Percentiles rank a stretch among this genome's conserved stretches.
phyloP scores from a whole-genome alignment of 352 stramenopile genomes.

The Phytophthora pisi region DNA sequence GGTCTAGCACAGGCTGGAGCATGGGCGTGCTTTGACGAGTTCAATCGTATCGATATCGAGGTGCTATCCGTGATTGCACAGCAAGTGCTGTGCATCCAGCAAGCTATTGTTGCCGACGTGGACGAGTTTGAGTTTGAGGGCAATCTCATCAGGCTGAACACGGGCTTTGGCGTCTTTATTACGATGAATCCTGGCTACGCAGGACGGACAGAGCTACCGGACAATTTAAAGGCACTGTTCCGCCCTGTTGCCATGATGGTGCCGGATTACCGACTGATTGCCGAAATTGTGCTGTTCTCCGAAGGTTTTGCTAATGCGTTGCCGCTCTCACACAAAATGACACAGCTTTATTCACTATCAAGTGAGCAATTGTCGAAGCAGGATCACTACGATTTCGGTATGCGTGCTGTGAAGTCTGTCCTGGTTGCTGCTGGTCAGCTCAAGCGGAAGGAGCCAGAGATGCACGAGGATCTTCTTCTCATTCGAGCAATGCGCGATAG shows the following conservation, averaged over 20 bases:
- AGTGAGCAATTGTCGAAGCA: slow-evolving; percentile 95
- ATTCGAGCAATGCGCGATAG: slow-evolving; percentile 97
- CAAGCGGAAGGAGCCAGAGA: slow-evolving; percentile 94
- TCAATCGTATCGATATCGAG: slow-evolving; percentile 97
- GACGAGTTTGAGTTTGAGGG: slow-evolving; percentile 95
- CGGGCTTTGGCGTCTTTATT: slow-evolving; percentile 94
- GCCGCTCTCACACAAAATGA: slow-evolving; percentile 94
- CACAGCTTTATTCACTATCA: slow-evolving; percentile 92
- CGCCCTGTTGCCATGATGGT: slow-evolving; percentile 96
- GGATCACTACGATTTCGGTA: slow-evolving; percentile 95
- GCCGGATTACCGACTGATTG: slow-evolving; percentile 93
- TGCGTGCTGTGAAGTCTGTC: slow-evolving; percentile 94
- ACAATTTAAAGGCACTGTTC: slow-evolving; percentile 95
- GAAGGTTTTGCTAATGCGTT: slow-evolving; percentile 94
- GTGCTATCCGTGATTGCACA: slow-evolving; percentile 96
- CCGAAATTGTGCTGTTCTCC: slow-evolving; percentile 95
- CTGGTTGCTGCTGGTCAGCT: slow-evolving; percentile 94
- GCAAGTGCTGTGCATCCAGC: slow-evolving; percentile 95
- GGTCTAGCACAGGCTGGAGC: slow-evolving; percentile 92
- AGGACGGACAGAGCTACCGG: slow-evolving; percentile 91
- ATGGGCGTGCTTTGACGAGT: slow-evolving; percentile 97
- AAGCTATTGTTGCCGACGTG: slow-evolving; percentile 91
- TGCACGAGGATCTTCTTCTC: slow-evolving; percentile 93
- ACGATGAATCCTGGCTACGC: slow-evolving; percentile 96
- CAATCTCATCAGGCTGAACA: slow-evolving; percentile 91